Conservation (phyloP, 192 early-diverging fungal genomes). For the Coemansia sp. region DNA sequence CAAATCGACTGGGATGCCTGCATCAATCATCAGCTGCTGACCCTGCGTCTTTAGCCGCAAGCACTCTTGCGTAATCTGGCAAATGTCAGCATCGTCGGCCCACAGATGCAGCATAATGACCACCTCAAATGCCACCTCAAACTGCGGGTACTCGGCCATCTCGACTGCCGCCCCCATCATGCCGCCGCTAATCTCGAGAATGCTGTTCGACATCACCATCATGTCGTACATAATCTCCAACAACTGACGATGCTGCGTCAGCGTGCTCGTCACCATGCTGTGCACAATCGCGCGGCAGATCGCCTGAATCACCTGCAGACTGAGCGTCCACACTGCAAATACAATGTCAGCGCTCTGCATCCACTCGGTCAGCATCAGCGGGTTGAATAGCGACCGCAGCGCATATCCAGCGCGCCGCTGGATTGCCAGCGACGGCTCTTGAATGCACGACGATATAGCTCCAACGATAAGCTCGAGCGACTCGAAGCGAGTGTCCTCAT, state of each 20-base stretch:
- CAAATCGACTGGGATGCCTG: slow-evolving; percentile 63
- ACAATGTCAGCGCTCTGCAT: slow-evolving; percentile 71
- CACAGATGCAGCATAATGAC: slow-evolving; percentile 69
- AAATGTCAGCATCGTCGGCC: slow-evolving; percentile 59
- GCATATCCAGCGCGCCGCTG: slow-evolving; percentile 70
- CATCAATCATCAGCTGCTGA: slow-evolving; percentile 59
- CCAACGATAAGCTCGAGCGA: slow-evolving; percentile 73
- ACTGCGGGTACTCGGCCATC: slow-evolving; percentile 56
- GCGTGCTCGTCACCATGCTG: slow-evolving; percentile 55
- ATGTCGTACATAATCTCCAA: slow-evolving; percentile 57
- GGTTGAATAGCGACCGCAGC: slow-evolving; percentile 71
- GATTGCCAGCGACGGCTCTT: slow-evolving; percentile 68
- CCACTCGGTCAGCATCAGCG: slow-evolving; percentile 76
- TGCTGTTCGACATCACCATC: slow-evolving; percentile 68
- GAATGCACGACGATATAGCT: slow-evolving; percentile 73
- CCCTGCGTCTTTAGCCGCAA: slow-evolving; percentile 40
- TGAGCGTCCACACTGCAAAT: slow-evolving; percentile 78
- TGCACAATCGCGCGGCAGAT: slow-evolving; percentile 55
- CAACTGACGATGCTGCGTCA: slow-evolving; percentile 52
- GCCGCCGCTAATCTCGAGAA: slow-evolving; percentile 71
- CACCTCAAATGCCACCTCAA: slow-evolving; percentile 62
- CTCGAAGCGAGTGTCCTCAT: slow-evolving; percentile 63
- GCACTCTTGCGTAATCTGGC: slow-evolving; percentile 46
- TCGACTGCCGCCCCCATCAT: slow-evolving; percentile 59
- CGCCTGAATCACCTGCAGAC: slow-evolving; percentile 58